Conservation (phyloP, 108 stramenopile genomes). For the Conticribra guillardii region DNA sequence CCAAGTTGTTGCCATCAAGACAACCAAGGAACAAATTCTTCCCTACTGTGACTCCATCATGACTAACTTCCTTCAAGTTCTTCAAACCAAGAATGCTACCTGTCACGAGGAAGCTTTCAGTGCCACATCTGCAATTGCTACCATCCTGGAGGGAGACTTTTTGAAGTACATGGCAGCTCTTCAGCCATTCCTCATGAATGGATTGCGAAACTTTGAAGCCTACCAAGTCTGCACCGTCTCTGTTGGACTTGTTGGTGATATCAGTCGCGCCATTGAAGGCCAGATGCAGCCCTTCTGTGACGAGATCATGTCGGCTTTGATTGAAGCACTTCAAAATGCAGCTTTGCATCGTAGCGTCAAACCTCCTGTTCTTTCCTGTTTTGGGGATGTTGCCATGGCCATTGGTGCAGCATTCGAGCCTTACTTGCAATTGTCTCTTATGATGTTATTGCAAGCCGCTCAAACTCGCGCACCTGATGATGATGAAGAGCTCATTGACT, state of each 20-base stretch:
- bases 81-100: constrained; percentile 82
- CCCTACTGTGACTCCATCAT: constrained; percentile 87
- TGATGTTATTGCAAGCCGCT: constrained; percentile 93
- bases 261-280: constrained; percentile 86
- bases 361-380: constrained; percentile 92
- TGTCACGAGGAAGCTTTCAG: constrained; percentile 96
- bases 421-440: constrained; percentile 86
- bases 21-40: constrained; percentile 72
- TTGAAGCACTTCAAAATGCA: constrained; percentile 86
- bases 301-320: constrained; percentile 89
- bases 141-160: constrained; percentile 87
- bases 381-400: constrained; percentile 96
- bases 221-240: constrained; percentile 93
- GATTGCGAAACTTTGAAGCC: constrained; percentile 90
- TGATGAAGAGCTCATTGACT: constrained; percentile 96
- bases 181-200: constrained; percentile 79
- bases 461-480: constrained; percentile 79
- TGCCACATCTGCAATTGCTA: constrained; percentile 87
- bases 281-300: constrained; percentile 90
- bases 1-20: constrained; percentile 80
- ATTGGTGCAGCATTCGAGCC: constrained; percentile 89
- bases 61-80: constrained; percentile 83
- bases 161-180: constrained; percentile 90
- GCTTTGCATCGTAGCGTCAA: constrained; percentile 90
- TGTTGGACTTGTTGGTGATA: constrained; percentile 93